Base-by-base conservation (phyloP, 345 rosid species). In the Boechera retrofracta region DNA sequence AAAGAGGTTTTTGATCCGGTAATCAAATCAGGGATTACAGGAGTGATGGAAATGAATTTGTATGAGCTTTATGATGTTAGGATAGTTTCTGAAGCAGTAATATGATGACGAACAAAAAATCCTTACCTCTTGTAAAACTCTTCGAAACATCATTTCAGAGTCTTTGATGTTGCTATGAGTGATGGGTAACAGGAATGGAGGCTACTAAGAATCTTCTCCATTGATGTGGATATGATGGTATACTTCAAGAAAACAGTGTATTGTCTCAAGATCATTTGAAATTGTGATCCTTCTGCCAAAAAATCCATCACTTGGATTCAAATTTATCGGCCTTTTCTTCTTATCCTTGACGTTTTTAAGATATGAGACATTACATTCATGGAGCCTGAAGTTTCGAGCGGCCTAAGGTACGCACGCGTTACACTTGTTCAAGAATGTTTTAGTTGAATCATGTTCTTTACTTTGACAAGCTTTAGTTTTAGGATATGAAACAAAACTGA, bases 1-100 rank as follows among this genome's bases (percentile, higher is more conserved):
- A 60, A 29, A 72, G 58, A 80, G 68, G 82, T 73, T 63, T 67
- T 83, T 64, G 76, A 73, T 82, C 81, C 78, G 53, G 80, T 73
- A 70, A 72, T 12, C 21, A 52, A 72, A 63, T 56, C 71, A 9
- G 70, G 71, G 57, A 15, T 7, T 28, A 3, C 55, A 31, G 32
- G 32, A 41, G 48, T 18, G 57, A 26, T 21, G 56, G 69, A 52
- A 49, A 32, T 18, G 53, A 16, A 60, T 69, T 51, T 39, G 4
- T 7, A 62, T 61, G 69, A 59, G 70, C 15, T 24, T 49, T 38
- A 61, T 69, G 79, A 61, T 69, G 29, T 61, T 41, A 35, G 64
- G 58, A 45, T 35, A 62, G 80, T 63, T 42, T 77, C 65, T 54
- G 75, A 47, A 62, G 75, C 58, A 15, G 6, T 26, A n/a, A 39